These are phyloP conservation scores for Penicillium sp. DNA, from an alignment of 2,329 filamentous ascomycete genomes.

Conservation along the genomic window DNA sequence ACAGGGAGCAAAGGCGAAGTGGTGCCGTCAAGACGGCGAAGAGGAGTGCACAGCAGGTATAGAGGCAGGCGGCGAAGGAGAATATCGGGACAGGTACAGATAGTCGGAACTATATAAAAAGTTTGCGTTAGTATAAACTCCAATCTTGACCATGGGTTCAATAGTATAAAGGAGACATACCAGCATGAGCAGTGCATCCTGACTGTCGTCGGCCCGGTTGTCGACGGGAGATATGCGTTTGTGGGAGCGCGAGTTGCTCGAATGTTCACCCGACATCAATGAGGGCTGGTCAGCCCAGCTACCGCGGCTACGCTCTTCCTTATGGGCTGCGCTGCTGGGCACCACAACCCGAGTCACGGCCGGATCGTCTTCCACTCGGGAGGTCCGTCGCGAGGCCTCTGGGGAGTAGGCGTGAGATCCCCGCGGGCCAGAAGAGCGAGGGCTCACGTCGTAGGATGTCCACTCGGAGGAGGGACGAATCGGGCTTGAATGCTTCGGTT, in stretches of 20 bases:
- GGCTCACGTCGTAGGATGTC: conserved; percentile 20
- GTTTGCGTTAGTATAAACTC: conserved; percentile 15
- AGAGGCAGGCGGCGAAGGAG: conserved; percentile 58
- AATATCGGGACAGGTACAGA: conserved; percentile 59
- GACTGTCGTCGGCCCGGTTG: conserved; percentile 31
- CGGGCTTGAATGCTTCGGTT: conserved; percentile 13
- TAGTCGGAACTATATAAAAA: conserved; percentile 53
- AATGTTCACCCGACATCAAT: conserved; percentile 38
- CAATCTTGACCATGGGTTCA: not conserved
- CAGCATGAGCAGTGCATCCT: conserved; percentile 52
- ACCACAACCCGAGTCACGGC: conserved; percentile 30
- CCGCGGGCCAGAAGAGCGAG: conserved; percentile 30
- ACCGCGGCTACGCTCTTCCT: conserved; percentile 35
- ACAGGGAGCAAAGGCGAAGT: conserved; percentile 56
- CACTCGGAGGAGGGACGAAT: conserved; percentile 19
- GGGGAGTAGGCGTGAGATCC: conserved; percentile 28
- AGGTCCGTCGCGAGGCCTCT: conserved; percentile 27
- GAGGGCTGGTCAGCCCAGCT: conserved; percentile 42
- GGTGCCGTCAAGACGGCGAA: conserved; percentile 58
- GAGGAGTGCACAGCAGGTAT: conserved; percentile 57
- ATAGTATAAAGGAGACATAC: conserved; percentile 29
- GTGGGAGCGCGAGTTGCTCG: conserved; percentile 28
- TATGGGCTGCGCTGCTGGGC: conserved; percentile 30
- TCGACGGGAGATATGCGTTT: conserved; percentile 34
- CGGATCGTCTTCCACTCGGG: conserved; percentile 27